phyloP scores from a whole-genome alignment of 2,329 filamentous ascomycete genomes.

The Alternaria ventricosa region DNA sequence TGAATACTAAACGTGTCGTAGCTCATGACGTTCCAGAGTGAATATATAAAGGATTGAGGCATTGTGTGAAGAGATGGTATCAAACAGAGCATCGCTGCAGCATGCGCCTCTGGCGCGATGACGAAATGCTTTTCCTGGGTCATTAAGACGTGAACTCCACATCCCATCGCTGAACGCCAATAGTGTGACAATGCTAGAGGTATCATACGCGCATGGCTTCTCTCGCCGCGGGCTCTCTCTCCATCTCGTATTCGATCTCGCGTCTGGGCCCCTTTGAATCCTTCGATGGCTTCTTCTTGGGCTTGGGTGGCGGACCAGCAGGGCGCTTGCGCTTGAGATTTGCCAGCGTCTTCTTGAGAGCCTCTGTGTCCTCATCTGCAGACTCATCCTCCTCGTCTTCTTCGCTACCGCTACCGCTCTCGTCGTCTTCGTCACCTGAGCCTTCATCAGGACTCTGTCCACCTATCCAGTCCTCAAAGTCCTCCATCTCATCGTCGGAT shows the following conservation, averaged over 20 bases:
- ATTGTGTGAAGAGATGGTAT: not conserved
- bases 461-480: slow-evolving; percentile 91
- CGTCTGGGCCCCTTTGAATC: slow-evolving; percentile 64
- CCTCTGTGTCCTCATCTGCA: slow-evolving; percentile 60
- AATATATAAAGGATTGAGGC: not conserved
- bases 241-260: slow-evolving; percentile 81
- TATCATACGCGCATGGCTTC: slow-evolving; percentile 43
- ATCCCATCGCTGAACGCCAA: slow-evolving; percentile 22
- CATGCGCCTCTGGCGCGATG: not conserved
- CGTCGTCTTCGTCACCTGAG: slow-evolving; percentile 65
- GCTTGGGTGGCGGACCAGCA: slow-evolving; percentile 58
- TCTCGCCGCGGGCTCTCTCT: slow-evolving; percentile 61
- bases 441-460: slow-evolving; percentile 66
- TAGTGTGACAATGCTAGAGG: slow-evolving; percentile 13
- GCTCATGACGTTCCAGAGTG: not conserved
- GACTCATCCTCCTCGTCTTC: slow-evolving; percentile 65
- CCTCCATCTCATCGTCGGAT: slow-evolving; percentile 70
- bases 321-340: slow-evolving; percentile 64
- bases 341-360: slow-evolving; percentile 63
- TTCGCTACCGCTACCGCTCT: slow-evolving; percentile 54
- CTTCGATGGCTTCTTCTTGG: slow-evolving; percentile 62
- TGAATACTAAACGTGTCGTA: not conserved
- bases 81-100: not conserved
- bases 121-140: not conserved
- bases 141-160: slow-evolving; percentile 12